Conservation (phyloP, 2,329 filamentous ascomycete genomes). For the Claviceps pazoutovae region DNA sequence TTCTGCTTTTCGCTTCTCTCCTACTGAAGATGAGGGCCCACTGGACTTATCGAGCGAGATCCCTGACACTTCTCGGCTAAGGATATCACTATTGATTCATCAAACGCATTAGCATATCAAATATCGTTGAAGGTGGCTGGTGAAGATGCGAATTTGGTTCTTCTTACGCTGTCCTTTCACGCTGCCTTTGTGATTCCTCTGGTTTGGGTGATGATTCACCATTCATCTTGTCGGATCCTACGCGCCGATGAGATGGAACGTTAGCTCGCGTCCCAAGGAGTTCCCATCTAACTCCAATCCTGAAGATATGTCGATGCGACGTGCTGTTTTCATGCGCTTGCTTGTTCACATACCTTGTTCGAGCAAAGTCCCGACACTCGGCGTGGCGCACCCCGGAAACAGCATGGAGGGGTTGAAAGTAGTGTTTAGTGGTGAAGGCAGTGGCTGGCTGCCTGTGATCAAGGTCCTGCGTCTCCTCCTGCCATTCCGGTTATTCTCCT, state of each 20-base stretch:
- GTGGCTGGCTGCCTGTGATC: conserved; percentile 91
- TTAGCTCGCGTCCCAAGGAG: neutral
- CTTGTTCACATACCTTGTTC: conserved; percentile 50
- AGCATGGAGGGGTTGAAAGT: conserved; percentile 73
- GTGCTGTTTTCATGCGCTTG: neutral
- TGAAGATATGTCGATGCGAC: too few species aligned
- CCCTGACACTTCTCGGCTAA: conserved; percentile 85
- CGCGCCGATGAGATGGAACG: neutral
- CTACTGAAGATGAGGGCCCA: conserved; percentile 33
- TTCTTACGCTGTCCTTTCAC: conserved; percentile 86
- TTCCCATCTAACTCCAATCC: too few species aligned
- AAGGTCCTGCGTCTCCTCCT: conserved; percentile 79
- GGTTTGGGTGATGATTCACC: conserved; percentile 37
- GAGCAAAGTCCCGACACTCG: conserved; percentile 73
- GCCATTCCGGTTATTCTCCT: conserved; percentile 86
- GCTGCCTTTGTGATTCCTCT: conserved; percentile 60
- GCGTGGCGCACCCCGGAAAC: conserved; percentile 48
- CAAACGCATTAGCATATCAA: conserved; percentile 3
- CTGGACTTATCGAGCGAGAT: conserved; percentile 75
- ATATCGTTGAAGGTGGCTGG: neutral
- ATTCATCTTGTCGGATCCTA: conserved; percentile 20
- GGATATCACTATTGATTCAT: conserved; percentile 50
- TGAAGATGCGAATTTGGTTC: neutral
- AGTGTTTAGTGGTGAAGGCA: conserved; percentile 87
- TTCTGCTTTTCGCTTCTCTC: conserved; percentile 50